Evolutionary conservation across 805 yeast species (phyloP), one percentile per base, ranked within the genome.

Genomic region (Kuraishia ogatae): DNA sequence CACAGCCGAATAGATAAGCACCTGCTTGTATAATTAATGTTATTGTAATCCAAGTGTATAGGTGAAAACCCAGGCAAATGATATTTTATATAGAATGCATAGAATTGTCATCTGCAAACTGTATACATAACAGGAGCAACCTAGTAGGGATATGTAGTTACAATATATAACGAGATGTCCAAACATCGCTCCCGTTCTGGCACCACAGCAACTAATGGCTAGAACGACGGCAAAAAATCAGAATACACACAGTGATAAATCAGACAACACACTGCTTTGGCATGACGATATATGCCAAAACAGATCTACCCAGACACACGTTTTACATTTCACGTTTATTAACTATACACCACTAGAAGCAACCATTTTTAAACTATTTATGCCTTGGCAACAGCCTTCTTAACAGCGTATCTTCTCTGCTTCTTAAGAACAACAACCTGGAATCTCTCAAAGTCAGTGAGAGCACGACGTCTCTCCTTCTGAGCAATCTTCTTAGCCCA

Each of bases 401-500:
- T 89, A 72, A 90, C 93, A 79, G 91, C 89, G 76, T 77, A 87
- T 81, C 91, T 88, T 81, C 89, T 90, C 84, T 96, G 97, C 86
- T 93, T 94, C 88, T 88, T 94, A 77, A 91, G 85, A 69, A 91
- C 96, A 77, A 88, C 75, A 69, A 93, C 99, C 85, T 93, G 97
- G 97, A 94, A 94, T 86, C 99, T 92, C 84, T 94, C 97, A 71
- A 94, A 94, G 80, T 94, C 99, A 68, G 93, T 74, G 77, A 96
- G 87, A 73, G 85, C 81, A 71, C 96, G 78, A 85, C 99, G 89
- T 79, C 85, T 89, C 78, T 87, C 85, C 79, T 89, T 90, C 79
- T 89, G 87, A 74, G 96, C 97, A 71, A 94, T 87, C 84, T 91
- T 92, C 88, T 93, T 89, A 73, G 99, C 97, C 97, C 97, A 91